A percentile compares a stretch with the other conserved stretches of the same genome.
phyloP scores from a whole-genome alignment of 495 filamentous ascomycete species.

The Hypoxylon trugodes region DNA sequence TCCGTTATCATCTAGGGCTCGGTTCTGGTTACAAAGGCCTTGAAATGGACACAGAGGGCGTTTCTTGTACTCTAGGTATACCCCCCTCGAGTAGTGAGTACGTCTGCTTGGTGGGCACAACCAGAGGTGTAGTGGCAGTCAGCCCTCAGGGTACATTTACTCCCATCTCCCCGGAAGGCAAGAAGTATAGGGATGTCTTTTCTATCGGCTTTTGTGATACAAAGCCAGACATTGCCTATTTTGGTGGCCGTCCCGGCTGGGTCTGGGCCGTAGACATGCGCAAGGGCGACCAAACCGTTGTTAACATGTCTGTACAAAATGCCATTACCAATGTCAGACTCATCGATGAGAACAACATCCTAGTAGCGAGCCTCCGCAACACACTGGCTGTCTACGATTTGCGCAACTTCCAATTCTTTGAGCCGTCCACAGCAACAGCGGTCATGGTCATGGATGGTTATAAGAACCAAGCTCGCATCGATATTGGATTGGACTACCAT shows the following conservation, averaged over 20 bases:
- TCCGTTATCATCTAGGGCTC: too few species aligned
- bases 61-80: conserved; percentile 20
- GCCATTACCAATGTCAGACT: conserved; percentile 47
- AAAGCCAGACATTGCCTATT: conserved; percentile 43
- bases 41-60: too few species aligned
- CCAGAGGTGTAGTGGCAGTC: conserved; percentile 37
- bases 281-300: conserved; percentile 22
- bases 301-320: conserved; percentile 6
- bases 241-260: conserved; percentile 48
- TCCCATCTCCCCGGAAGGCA: too few species aligned
- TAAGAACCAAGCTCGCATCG: conserved; percentile 44
- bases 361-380: conserved; percentile 49
- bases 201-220: conserved; percentile 40
- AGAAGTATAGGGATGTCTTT: too few species aligned
- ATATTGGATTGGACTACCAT: conserved; percentile 51
- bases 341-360: conserved; percentile 44
- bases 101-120: conserved; percentile 46
- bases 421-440: conserved; percentile 2
- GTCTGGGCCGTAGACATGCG: conserved; percentile 49
- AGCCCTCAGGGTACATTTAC: not conserved
- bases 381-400: conserved; percentile 52
- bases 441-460: conserved; percentile 49
- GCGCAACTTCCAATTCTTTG: conserved; percentile 32
- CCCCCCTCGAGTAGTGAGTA: conserved; percentile 29
- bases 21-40: too few species aligned